These are phyloP conservation scores for Heterobasidion parviporum DNA, from an alignment of 1,284 basidiomycete species.

Conservation along the genomic window DNA sequence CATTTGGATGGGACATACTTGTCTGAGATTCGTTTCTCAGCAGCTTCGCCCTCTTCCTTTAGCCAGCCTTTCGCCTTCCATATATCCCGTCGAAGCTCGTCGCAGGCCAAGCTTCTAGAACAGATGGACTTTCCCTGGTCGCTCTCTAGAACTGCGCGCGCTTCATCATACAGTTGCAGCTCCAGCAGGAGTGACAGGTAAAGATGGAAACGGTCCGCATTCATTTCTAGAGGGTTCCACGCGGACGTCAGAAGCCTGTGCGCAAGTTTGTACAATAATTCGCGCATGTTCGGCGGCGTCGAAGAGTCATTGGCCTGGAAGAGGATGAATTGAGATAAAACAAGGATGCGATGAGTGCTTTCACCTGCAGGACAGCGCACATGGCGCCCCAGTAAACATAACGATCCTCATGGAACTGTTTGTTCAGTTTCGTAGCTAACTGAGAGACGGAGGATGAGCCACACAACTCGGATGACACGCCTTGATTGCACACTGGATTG, in stretches of 20 bases:
- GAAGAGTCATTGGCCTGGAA: conserved; percentile 53
- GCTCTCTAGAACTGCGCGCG: conserved; percentile 58
- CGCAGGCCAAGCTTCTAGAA: conserved; percentile 63
- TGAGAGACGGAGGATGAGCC: conserved; percentile 16
- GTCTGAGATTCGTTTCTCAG: conserved; percentile 48
- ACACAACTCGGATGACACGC: conserved; percentile 10
- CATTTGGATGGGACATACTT: conserved; percentile 35
- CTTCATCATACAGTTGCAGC: conserved; percentile 60
- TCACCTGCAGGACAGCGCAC: conserved; percentile 70
- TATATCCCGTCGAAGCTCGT: conserved; percentile 67
- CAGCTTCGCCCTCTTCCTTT: conserved; percentile 51
- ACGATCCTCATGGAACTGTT: conserved; percentile 68
- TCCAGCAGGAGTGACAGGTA: conserved; percentile 67
- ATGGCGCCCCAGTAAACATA: conserved; percentile 83
- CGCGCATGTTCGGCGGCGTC: conserved; percentile 52
- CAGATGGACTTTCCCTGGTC: conserved; percentile 61
- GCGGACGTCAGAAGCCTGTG: conserved; percentile 57
- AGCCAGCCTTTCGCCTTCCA: conserved; percentile 44
- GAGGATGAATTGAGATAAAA: not conserved
- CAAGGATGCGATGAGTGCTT: not conserved
- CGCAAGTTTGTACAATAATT: conserved; percentile 64
- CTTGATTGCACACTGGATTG: not conserved
- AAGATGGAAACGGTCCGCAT: conserved; percentile 69
- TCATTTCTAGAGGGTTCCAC: conserved; percentile 50
- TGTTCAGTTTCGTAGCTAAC: conserved; percentile 72